These are phyloP conservation scores for Lactarius tabidus DNA, from an alignment of 768 basidiomycete species.

Conservation along the genomic window DNA sequence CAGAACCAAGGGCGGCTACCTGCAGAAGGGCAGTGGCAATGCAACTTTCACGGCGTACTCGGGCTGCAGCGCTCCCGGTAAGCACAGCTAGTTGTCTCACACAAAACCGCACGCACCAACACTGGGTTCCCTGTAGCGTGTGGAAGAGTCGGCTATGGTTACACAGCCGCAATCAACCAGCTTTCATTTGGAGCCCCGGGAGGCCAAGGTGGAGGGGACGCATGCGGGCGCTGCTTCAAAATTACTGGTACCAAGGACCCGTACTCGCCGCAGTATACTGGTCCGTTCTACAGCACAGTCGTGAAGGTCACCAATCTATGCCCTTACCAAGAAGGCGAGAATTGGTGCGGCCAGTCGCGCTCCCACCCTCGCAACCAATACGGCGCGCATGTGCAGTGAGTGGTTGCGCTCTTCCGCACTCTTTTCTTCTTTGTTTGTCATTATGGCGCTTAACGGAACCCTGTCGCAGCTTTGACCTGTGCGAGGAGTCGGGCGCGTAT, in stretches of 20 bases:
- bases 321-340: constrained; percentile 45
- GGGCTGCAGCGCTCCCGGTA: constrained; percentile 49
- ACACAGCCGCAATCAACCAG: constrained; percentile 55
- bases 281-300: constrained; percentile 52
- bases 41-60: constrained; percentile 56
- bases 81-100: not conserved
- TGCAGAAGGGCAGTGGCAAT: constrained; percentile 48
- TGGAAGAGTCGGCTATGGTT: constrained; percentile 46
- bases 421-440: too few species aligned
- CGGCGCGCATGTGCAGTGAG: constrained; percentile 48
- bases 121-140: constrained; percentile 39
- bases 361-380: constrained; percentile 37
- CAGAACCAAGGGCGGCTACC: constrained; percentile 42
- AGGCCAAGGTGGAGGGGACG: constrained; percentile 53
- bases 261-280: constrained; percentile 45
- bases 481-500: constrained; percentile 52
- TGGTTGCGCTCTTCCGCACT: not conserved
- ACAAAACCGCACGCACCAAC: not conserved
- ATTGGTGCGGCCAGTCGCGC: constrained; percentile 52
- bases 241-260: constrained; percentile 51
- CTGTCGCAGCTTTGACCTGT: constrained; percentile 53
- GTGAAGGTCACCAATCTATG: constrained; percentile 48
- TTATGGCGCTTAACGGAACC: not conserved
- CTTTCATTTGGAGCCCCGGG: constrained; percentile 50
- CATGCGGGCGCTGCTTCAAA: constrained; percentile 60